A percentile compares a stretch with the other conserved stretches of the same genome.
Evolutionary conservation across 2,329 filamentous ascomycete genomes (phyloP).

Genomic region (Hymenoscyphus linearis): DNA sequence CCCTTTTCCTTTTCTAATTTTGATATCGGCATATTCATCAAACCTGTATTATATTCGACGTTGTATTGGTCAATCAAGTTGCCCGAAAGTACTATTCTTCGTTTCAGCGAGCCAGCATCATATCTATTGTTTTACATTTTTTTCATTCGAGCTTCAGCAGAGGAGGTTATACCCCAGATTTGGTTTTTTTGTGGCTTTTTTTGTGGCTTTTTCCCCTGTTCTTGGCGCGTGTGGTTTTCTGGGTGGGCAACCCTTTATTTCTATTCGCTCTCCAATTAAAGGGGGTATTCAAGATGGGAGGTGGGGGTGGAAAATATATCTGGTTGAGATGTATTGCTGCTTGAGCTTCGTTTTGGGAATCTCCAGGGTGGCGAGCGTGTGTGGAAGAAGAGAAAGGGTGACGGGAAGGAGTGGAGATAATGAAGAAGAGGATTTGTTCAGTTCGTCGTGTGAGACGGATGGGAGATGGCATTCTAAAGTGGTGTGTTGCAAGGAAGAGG

Average conservation of each 20-base stretch:
- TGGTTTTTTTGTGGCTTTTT: background rate
- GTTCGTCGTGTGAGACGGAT: no score
- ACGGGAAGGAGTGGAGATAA: no score
- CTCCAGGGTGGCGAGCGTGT: no score
- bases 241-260: background rate
- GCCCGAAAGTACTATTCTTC: background rate
- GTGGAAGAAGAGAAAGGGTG: no score
- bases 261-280: background rate
- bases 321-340: background rate
- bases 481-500: no score
- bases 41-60: slow-evolving; percentile 6
- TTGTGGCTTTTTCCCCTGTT: background rate
- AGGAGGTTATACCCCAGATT: slow-evolving; percentile 17
- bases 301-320: background rate
- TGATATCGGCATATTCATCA: background rate
- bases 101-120: slow-evolving; percentile 4
- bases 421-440: no score
- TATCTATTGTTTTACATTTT: background rate
- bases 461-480: no score
- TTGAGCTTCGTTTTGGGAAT: no score
- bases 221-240: background rate
- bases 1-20: background rate
- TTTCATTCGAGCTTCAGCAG: slow-evolving; percentile 8
- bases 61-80: background rate
- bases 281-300: background rate